Evolutionary conservation across 2,329 filamentous ascomycete species (phyloP), one percentile per base, ranked within the genome.

Genomic region (Neopestalotiopsis rosae): DNA sequence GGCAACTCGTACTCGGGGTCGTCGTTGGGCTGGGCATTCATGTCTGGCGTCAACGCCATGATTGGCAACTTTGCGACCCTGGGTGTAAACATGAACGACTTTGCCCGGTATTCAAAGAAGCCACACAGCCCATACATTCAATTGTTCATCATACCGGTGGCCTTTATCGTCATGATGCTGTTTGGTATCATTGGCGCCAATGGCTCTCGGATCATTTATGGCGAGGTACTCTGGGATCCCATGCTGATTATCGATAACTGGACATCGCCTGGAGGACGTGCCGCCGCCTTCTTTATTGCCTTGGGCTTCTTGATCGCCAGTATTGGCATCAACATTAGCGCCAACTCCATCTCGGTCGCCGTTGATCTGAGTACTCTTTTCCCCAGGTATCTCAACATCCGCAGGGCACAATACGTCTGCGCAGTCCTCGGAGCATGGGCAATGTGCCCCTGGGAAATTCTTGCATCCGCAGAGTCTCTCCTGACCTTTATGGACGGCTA

Each of bases 31-130:
- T 76, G 75, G 75, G 74, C 74, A 0, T 75, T 78, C 67, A 75
- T 78, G 73, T 75, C 69, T 45, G 75, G 74, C 10, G 69, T 77
- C 20, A 77, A 78, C 64, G 74, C 71, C n/a, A 71, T 72, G 71
- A 70, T 72, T 24, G 72, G 72, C 5, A 72, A 72, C 40, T 71
- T 72, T 42, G 70, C 70, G 20, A 72, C 72, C 7, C 68, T 74
- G 2, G 70, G 69, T 7, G 67, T 68, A 4, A 71, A 71, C 59
- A 75, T 71, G 66, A 72, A 73, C 30, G 70, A 71, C 61, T 70
- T 71, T 42, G 67, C 70, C 1, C 66, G 70, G 9, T 71, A 71
- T 40, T 65, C 65, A 9, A 67, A 65, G 63, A 67, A 70, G 34
- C 70, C 70, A 4, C 20, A 40, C 30, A 72, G 69, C 68, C 75